phyloP scores from a whole-genome alignment of 352 stramenopile genomes.

The Globisporangium cederbergense region DNA sequence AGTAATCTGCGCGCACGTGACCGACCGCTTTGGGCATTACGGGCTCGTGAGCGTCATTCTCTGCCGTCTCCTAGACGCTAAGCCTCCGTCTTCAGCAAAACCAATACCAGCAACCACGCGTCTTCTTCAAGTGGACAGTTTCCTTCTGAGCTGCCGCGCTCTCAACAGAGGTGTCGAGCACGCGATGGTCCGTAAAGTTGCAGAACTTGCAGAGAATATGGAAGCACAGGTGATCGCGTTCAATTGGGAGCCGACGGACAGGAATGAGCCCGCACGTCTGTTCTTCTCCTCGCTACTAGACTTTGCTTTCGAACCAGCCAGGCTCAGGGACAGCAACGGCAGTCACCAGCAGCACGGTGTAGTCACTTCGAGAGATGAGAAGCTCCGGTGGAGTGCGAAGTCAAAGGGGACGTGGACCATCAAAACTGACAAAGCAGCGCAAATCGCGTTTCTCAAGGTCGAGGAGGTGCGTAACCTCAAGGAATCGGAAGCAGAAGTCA shows the following conservation, averaged over 20 bases:
- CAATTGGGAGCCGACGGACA: conserved; percentile 58
- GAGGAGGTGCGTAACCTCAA: neutral
- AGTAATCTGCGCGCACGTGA: conserved; percentile 56
- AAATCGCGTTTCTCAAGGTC: conserved; percentile 10
- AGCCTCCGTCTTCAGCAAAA: neutral
- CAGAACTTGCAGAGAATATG: conserved; percentile 25
- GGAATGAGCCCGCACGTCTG: conserved; percentile 51
- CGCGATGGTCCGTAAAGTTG: conserved; percentile 51
- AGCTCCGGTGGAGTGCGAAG: conserved; percentile 5
- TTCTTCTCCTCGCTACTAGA: conserved; percentile 44
- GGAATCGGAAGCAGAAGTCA: neutral
- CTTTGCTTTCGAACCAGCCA: conserved; percentile 3
- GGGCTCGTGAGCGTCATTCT: conserved; percentile 53
- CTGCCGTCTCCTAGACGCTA: conserved; percentile 20
- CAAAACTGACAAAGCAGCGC: neutral
- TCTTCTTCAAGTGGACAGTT: conserved; percentile 42
- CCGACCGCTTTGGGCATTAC: conserved; percentile 74
- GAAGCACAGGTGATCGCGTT: conserved; percentile 26
- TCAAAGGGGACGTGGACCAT: conserved; percentile 11
- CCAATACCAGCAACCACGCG: neutral
- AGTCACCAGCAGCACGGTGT: neutral
- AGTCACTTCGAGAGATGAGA: conserved; percentile 1
- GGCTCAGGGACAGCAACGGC: neutral
- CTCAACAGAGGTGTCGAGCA: conserved; percentile 73
- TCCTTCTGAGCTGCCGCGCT: conserved; percentile 67